Evolutionary conservation across 2,329 filamentous ascomycete genomes (phyloP).

Genomic region (Trichoderma lentiforme): DNA sequence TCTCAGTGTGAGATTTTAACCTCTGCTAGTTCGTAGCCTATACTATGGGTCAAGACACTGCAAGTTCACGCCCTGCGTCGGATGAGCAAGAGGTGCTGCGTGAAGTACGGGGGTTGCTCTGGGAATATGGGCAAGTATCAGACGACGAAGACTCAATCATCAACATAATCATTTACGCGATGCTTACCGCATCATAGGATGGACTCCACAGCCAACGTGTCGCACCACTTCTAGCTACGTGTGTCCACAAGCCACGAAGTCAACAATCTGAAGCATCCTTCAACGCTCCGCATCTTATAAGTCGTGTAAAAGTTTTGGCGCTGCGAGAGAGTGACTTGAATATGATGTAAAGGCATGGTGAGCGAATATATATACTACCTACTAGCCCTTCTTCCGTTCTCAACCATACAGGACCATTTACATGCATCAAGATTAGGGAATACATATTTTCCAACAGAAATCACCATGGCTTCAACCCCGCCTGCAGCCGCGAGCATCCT

Average conservation of each 20-base stretch:
- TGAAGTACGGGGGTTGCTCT: not conserved
- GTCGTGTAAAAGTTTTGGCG: not conserved
- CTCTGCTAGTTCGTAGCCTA: not conserved
- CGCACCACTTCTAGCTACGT: not conserved
- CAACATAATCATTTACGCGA: not conserved
- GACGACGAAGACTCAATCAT: no score
- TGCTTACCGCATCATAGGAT: not conserved
- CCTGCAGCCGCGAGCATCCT: not conserved
- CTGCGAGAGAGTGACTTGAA: not conserved
- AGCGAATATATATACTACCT: not conserved
- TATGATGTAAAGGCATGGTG: not conserved
- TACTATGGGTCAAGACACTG: not conserved
- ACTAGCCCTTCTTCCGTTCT: not conserved
- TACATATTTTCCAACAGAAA: not conserved
- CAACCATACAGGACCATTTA: not conserved
- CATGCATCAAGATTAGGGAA: not conserved
- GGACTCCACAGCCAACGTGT: not conserved
- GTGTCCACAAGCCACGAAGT: not conserved
- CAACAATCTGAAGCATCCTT: not conserved
- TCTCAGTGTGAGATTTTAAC: not conserved
- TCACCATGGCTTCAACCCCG: not conserved
- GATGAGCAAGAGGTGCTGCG: not conserved
- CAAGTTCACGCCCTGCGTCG: not conserved
- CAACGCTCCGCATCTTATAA: not conserved
- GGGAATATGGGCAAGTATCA: no score